Percentiles rank a stretch among this genome's conserved stretches.
Conservation (phyloP, 1,139 yeast genomes). For the Pichia sp. region DNA sequence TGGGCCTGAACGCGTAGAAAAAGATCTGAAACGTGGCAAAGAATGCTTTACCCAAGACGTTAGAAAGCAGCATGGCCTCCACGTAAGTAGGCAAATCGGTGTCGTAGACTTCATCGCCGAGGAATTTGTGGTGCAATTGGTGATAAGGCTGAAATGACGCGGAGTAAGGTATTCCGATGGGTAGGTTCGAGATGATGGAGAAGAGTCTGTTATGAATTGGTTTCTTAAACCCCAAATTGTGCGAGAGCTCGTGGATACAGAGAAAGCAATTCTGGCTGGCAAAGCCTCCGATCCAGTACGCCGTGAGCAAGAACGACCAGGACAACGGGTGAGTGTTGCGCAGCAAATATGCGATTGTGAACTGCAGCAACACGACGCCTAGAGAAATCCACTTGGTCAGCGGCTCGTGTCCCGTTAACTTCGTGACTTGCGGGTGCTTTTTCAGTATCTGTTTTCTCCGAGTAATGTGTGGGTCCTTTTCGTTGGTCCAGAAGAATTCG, state of each 20-base stretch:
- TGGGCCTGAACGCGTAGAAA: conserved; percentile 85
- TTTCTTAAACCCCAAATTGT: conserved; percentile 77
- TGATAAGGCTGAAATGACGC: conserved; percentile 93
- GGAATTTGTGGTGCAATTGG: conserved; percentile 82
- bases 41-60: conserved; percentile 80
- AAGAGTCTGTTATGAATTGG: conserved; percentile 75
- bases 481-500: conserved; percentile 82
- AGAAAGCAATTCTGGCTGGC: conserved; percentile 77
- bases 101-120: conserved; percentile 82
- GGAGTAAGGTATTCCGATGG: conserved; percentile 85
- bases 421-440: conserved; percentile 74
- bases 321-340: conserved; percentile 51
- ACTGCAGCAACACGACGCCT: conserved; percentile 61
- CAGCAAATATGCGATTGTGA: conserved; percentile 56
- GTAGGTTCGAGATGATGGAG: conserved; percentile 73
- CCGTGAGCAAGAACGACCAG: conserved; percentile 54
- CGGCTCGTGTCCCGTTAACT: conserved; percentile 84
- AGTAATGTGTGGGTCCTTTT: conserved; percentile 72
- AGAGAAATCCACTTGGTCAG: conserved; percentile 70
- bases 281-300: conserved; percentile 82
- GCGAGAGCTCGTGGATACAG: conserved; percentile 85
- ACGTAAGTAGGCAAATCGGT: conserved; percentile 80
- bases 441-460: conserved; percentile 70
- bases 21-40: conserved; percentile 87
- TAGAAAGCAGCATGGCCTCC: conserved; percentile 72